Conservation (phyloP, 352 stramenopile genomes). For the Globisporangium alternatum region DNA sequence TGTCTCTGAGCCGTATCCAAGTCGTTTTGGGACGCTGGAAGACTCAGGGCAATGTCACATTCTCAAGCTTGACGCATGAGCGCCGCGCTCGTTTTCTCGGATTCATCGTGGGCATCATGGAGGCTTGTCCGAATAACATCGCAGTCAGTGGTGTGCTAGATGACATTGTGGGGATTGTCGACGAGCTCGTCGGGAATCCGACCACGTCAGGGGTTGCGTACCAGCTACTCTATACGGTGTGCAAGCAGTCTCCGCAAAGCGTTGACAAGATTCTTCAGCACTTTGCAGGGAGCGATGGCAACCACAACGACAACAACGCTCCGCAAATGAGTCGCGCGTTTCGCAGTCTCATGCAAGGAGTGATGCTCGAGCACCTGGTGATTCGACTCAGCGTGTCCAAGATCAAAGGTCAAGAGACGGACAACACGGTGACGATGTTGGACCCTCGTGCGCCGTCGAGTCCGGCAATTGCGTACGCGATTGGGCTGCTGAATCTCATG, state of each 20-base stretch:
- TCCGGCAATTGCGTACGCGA: conserved; percentile 10
- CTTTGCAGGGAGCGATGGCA: neutral
- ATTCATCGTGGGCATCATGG: conserved; percentile 5
- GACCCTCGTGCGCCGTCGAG: conserved; percentile 15
- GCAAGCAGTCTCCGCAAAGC: neutral
- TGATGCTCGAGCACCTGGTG: conserved; percentile 9
- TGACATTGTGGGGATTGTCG: conserved; percentile 2
- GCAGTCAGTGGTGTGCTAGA: neutral
- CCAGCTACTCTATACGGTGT: conserved; percentile 16
- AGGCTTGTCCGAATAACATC: neutral
- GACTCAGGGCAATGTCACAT: neutral
- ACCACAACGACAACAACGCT: neutral
- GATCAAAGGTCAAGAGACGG: conserved; percentile 9
- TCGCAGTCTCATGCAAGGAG: neutral
- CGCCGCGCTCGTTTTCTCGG: conserved; percentile 10
- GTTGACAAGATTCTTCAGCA: conserved; percentile 2
- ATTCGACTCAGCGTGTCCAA: conserved; percentile 8
- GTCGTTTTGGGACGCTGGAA: conserved; percentile 9
- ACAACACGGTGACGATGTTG: conserved; percentile 10
- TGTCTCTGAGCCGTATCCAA: neutral
- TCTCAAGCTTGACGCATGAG: neutral
- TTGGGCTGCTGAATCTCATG: conserved; percentile 7
- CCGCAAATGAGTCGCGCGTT: neutral
- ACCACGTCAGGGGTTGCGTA: conserved; percentile 8
- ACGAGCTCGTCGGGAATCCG: conserved; percentile 4